phyloP scores from a whole-genome alignment of 306 rosid genomes.

The Vicia sativa region DNA sequence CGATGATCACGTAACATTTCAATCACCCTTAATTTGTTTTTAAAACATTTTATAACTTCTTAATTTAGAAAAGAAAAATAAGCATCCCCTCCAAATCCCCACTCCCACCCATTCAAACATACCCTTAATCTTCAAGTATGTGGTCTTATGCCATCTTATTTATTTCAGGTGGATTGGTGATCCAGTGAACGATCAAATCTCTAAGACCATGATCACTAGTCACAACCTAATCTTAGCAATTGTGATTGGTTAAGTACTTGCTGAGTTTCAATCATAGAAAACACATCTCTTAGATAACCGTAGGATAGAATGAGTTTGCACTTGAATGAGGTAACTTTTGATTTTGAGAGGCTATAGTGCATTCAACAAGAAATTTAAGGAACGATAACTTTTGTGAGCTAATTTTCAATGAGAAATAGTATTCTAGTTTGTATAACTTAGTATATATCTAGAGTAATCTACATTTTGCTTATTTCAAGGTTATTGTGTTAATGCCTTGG shows the following conservation, averaged over 20 bases:
- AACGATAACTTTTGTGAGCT: constrained; percentile 17
- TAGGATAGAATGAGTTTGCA: constrained; percentile 7
- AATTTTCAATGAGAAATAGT: not conserved
- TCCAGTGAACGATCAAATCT: constrained; percentile 2
- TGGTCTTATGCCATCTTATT: too few species aligned
- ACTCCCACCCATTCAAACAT: too few species aligned
- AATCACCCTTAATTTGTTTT: too few species aligned
- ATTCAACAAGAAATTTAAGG: not conserved
- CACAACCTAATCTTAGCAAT: not conserved
- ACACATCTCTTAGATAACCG: constrained; percentile 18
- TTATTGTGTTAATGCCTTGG: constrained; percentile 25
- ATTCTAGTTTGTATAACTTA: constrained; percentile 1
- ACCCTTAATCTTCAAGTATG: too few species aligned
- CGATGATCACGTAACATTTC: not conserved
- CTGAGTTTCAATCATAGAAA: constrained; percentile 7
- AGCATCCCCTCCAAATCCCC: too few species aligned
- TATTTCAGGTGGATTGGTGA: not conserved
- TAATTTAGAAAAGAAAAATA: too few species aligned
- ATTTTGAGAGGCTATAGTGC: constrained; percentile 7
- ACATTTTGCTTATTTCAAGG: constrained; percentile 6
- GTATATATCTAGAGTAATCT: constrained; percentile 5
- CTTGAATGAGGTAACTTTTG: constrained; percentile 16
- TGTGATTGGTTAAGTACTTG: not conserved
- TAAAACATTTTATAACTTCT: too few species aligned
- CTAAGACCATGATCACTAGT: not conserved